Base-by-base conservation (phyloP, 2,329 filamentous ascomycete genomes). In the Venturia carpophila region DNA sequence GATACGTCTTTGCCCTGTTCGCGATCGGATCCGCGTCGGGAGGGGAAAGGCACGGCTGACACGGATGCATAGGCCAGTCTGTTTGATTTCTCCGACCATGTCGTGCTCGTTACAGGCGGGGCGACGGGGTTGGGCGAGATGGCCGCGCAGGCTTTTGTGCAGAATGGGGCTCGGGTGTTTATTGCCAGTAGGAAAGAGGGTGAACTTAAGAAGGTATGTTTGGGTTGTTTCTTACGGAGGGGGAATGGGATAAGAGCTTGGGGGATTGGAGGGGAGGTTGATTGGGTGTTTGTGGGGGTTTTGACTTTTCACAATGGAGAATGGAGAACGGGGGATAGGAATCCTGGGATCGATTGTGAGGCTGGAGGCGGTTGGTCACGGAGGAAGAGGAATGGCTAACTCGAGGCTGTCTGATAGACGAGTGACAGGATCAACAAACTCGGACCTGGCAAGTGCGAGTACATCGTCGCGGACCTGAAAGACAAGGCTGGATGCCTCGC, bases 111-210 rank as follows among this genome's bases (percentile, higher is more conserved):
- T 66, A 82, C 79, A 24, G 80, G 80, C 66, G 80, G 79, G 64
- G 79, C 79, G 11, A 81, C 80, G 65, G 80, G 80, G 4, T 77
- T 82, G 61, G 80, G 80, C 64, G 80, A 82, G 68, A 83, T 83
- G 80, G 82, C 82, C 60, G 81, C 81, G 0, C 79, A 83, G 70
- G 80, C 79, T 13, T 82, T 79, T 67, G 76, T 83, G 27, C 75
- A 79, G 64, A 83, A 83, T 67, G 80, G 80, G 34, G 79, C 81
- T 6, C 79, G 73, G 15, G 81, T 83, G 62, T 79, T 82, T 71
- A 83, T 83, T 67, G 81, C 81, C n/a, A 79, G 77, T 11, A 78
- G 81, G 61, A 82, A 83, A 71, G 78, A 79, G 65, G 75, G 77
- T 67, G 79, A 82, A 43, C 78, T 81, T 65, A 77, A 80, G 42